Conservation (phyloP, 352 stramenopile species). For the Halophytophthora polymorphica region DNA sequence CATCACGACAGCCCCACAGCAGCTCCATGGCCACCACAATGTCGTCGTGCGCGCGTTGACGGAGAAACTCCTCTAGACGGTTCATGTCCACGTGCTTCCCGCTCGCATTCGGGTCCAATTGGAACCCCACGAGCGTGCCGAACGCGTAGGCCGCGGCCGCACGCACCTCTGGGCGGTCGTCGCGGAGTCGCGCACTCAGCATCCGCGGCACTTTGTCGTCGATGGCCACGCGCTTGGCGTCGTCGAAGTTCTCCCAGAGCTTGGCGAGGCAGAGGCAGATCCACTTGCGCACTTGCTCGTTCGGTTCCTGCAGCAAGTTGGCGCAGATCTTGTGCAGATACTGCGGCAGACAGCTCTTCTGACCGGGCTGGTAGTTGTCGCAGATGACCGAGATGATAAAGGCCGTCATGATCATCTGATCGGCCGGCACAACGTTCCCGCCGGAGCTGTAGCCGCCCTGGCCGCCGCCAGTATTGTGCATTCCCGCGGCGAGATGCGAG, state of each 20-base stretch:
- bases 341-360: conserved; percentile 93
- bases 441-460: conserved; percentile 23
- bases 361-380: conserved; percentile 88
- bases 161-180: conserved; percentile 89
- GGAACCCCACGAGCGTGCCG: conserved; percentile 87
- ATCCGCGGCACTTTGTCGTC: conserved; percentile 84
- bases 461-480: conserved; percentile 39
- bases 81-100: conserved; percentile 43
- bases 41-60: conserved; percentile 56
- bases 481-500: conserved; percentile 80
- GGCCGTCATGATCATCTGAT: conserved; percentile 94
- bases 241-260: conserved; percentile 91
- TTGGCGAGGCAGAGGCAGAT: conserved; percentile 93
- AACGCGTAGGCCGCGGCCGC: conserved; percentile 93
- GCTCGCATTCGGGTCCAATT: conserved; percentile 56
- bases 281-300: conserved; percentile 78
- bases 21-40: conserved; percentile 70
- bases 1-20: conserved; percentile 68
- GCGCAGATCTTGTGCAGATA: conserved; percentile 77
- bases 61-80: conserved; percentile 59
- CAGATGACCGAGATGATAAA: conserved; percentile 96
- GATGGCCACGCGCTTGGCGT: conserved; percentile 84
- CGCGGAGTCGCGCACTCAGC: conserved; percentile 76
- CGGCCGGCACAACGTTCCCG: conserved; percentile 57
- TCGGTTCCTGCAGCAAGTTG: conserved; percentile 55